phyloP scores from a whole-genome alignment of 2,329 filamentous ascomycete genomes.

The Amauroascus niger region DNA sequence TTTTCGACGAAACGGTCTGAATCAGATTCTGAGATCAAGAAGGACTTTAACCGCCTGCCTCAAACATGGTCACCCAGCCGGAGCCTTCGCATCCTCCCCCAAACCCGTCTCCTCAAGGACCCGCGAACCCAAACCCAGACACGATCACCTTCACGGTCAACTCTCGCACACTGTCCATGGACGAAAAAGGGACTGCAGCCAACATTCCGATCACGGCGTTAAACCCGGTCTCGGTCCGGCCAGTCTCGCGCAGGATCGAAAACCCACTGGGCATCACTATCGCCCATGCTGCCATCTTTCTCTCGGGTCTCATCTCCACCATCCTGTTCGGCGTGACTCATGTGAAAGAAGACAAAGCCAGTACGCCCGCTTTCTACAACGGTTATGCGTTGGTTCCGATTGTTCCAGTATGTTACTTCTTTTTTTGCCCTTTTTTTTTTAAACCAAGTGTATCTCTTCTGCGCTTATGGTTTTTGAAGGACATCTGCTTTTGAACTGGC shows the following conservation, averaged over 20 bases:
- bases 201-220: background rate
- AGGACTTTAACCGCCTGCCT: too few species aligned
- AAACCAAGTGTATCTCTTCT: background rate
- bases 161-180: constrained; percentile 2
- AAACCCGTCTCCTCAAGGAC: background rate
- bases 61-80: background rate
- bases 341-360: background rate
- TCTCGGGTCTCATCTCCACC: background rate
- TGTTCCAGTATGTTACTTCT: background rate
- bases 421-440: background rate
- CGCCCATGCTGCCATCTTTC: background rate
- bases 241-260: background rate
- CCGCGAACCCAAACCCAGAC: background rate
- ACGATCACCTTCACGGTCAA: constrained; percentile 6
- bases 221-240: background rate
- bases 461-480: background rate
- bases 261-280: background rate
- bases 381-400: background rate
- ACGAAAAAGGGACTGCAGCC: background rate
- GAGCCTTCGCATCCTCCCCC: background rate
- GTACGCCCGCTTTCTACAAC: background rate
- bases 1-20: too few species aligned
- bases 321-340: background rate
- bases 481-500: background rate
- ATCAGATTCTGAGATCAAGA: too few species aligned